Conservation (phyloP, 352 stramenopile genomes). For the Pythium rishiriense region DNA sequence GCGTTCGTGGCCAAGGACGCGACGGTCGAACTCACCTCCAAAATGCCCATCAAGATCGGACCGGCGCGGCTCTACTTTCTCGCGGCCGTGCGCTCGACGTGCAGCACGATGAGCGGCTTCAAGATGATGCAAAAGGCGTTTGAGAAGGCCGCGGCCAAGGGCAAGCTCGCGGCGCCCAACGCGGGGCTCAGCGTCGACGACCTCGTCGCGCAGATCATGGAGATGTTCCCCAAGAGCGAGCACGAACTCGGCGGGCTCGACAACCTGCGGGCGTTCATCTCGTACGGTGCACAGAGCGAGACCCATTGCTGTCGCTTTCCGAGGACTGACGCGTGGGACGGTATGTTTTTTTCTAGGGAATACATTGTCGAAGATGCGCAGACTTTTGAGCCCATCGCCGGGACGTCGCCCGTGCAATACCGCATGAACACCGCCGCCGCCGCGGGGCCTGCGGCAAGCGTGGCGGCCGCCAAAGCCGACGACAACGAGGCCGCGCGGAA, state of each 20-base stretch:
- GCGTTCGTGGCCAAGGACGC: slow-evolving; percentile 74
- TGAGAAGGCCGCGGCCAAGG: slow-evolving; percentile 62
- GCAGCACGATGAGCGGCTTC: slow-evolving; percentile 81
- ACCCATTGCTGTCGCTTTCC: neutral
- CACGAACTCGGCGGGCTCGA: slow-evolving; percentile 70
- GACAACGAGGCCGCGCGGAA: slow-evolving; percentile 22
- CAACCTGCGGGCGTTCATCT: slow-evolving; percentile 68
- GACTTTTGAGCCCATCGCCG: slow-evolving; percentile 32
- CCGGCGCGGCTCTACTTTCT: slow-evolving; percentile 77
- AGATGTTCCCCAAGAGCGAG: slow-evolving; percentile 73
- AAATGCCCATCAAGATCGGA: slow-evolving; percentile 82
- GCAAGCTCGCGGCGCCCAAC: slow-evolving; percentile 24
- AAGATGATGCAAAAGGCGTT: slow-evolving; percentile 84
- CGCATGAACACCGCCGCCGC: slow-evolving; percentile 23
- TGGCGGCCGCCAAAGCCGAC: neutral
- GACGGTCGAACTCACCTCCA: slow-evolving; percentile 62
- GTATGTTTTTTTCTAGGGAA: slow-evolving; percentile 19
- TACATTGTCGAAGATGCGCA: slow-evolving; percentile 40
- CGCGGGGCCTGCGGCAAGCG: neutral
- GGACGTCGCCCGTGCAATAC: slow-evolving; percentile 30
- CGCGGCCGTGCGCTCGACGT: slow-evolving; percentile 63
- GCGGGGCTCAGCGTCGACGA: slow-evolving; percentile 54
- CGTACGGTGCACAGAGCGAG: slow-evolving; percentile 34
- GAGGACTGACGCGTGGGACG: neutral
- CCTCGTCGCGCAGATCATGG: slow-evolving; percentile 71